phyloP scores from a whole-genome alignment of 768 basidiomycete genomes.

The Mycena capillaripes region DNA sequence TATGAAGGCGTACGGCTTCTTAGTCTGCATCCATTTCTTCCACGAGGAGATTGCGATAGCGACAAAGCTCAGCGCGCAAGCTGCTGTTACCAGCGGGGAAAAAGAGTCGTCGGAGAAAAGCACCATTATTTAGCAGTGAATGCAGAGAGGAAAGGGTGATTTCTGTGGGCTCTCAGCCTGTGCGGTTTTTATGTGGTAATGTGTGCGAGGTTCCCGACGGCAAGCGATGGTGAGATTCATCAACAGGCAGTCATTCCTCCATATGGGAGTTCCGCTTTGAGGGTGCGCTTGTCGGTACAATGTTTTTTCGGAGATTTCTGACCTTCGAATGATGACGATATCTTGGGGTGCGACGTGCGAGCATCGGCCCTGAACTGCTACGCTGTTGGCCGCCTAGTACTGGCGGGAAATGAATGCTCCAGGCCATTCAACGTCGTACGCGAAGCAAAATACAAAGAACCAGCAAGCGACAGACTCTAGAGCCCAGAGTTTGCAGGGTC shows the following conservation, averaged over 20 bases:
- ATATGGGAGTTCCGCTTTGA: conserved; percentile 10
- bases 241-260: background rate
- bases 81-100: background rate
- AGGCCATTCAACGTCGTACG: no score
- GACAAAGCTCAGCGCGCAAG: background rate
- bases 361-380: background rate
- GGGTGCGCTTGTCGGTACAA: conserved; percentile 1
- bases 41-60: conserved; percentile 12
- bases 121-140: background rate
- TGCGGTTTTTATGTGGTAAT: background rate
- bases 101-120: background rate
- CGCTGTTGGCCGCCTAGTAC: no score
- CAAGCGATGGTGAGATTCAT: background rate
- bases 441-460: no score
- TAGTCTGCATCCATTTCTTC: conserved; percentile 15
- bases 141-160: background rate
- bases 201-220: background rate
- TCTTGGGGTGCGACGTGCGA: no score
- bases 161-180: background rate
- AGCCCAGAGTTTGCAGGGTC: no score
- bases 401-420: no score
- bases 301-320: background rate
- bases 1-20: conserved; percentile 23
- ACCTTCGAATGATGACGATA: background rate
- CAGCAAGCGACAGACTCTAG: no score